These are phyloP conservation scores for Pelargonium nanum DNA, from an alignment of 345 rosid genomes.

Conservation along the genomic window DNA sequence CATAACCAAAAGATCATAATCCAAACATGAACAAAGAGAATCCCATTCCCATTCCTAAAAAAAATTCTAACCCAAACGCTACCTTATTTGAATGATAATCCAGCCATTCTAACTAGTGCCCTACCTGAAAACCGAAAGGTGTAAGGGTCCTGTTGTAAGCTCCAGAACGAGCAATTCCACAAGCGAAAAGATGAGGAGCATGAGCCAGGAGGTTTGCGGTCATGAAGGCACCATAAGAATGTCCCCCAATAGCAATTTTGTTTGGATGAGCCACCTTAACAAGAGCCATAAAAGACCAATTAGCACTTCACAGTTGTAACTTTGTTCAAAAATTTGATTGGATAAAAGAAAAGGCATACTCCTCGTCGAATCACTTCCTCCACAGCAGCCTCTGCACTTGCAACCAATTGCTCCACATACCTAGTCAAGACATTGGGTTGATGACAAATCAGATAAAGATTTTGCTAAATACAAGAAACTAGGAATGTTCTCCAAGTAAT, in stretches of 20 bases:
- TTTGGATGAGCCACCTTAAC: conserved; percentile 78
- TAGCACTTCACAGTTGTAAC: conserved; percentile 8
- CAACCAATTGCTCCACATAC: conserved; percentile 87
- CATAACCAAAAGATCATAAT: no score
- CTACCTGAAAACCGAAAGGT: conserved; percentile 96
- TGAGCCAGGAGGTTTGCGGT: conserved; percentile 93
- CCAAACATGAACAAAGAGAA: no score
- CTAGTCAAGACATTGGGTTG: conserved; percentile 26
- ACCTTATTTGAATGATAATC: not conserved
- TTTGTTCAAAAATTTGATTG: not conserved
- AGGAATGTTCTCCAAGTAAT: not conserved
- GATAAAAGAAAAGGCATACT: conserved; percentile 32
- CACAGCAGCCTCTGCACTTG: conserved; percentile 98
- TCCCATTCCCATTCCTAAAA: no score
- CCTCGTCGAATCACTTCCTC: conserved; percentile 90
- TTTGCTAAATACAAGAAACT: not conserved
- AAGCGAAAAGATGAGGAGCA: conserved; percentile 93
- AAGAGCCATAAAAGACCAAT: conserved; percentile 12
- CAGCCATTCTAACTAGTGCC: conserved; percentile 3
- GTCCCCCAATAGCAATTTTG: conserved; percentile 94
- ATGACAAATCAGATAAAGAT: not conserved
- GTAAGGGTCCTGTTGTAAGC: conserved; percentile 98
- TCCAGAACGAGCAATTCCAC: conserved; percentile 96
- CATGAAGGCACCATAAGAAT: conserved; percentile 99
- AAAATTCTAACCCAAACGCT: no score